Base-by-base conservation (phyloP, 164 flowering plant genomes). In the Nelumbo lutea region DNA sequence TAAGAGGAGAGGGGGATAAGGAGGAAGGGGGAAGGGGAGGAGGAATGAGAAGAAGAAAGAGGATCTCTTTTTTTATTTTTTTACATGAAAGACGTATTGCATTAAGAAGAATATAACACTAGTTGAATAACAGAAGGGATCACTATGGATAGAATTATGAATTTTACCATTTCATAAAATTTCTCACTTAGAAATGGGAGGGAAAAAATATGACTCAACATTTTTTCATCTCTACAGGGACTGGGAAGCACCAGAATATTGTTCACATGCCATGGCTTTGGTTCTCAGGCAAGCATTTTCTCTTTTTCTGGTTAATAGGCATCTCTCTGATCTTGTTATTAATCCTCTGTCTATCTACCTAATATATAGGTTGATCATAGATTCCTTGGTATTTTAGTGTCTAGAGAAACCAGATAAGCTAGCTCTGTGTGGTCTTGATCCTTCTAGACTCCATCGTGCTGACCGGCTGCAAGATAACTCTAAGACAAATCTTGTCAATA, bases 381-480 rank as follows among this genome's bases (percentile, higher is more conserved):
- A 58, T 27, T 48, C 14, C 68, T 66, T 64, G 47, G 42, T 66
- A 15, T 68, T 65, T 57, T 70, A 88, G 96, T 80, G 83, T 77
- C 79, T 85, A 65, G 90, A 76, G 84, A 80, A 77, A 72, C 96
- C 96, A 63, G 90, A 86, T 52, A 88, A 87, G 78, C 80, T 90
- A 58, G 84, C 83, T 27, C 70, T 90, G 39, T 88, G 93, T 81
- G 93, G 96, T 64, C 88, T 90, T 68, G 87, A 90, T 82, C 88
- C 96, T 82, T 71, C 74, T 62, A 81, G 87, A 50, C 91, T 90
- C 79, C 78, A 83, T 65, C 88, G 90, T 13, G 79, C 83, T 69
- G 97, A 89, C 77, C 90, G 94, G 51, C 77, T 90, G 73, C 97
- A 90, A 79, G 94, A 90, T 80, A 80, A 80, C 74, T 67, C 47